Evolutionary conservation across 768 basidiomycete genomes (phyloP).

Genomic region (Termitomyces sp.): DNA sequence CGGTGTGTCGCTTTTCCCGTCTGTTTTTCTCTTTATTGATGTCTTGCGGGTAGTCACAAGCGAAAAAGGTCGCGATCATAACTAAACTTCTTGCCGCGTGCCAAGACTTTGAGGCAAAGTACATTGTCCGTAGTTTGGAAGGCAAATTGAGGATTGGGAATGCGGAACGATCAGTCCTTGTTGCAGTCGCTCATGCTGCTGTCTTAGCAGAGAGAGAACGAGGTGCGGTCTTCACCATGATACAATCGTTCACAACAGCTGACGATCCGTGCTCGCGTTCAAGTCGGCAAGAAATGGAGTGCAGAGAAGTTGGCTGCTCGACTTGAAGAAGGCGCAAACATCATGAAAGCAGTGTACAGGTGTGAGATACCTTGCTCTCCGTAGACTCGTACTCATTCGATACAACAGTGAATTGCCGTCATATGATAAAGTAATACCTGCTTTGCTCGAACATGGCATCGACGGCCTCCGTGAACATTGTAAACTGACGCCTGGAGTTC

Average conservation of each 20-base stretch:
- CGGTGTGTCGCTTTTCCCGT: slow-evolving; percentile 36
- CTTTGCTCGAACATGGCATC: slow-evolving; percentile 76
- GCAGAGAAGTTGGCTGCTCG: slow-evolving; percentile 66
- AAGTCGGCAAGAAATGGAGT: slow-evolving; percentile 71
- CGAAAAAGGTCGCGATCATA: slow-evolving; percentile 92
- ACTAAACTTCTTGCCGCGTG: slow-evolving; percentile 92
- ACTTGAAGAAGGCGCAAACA: slow-evolving; percentile 71
- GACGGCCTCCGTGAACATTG: slow-evolving; percentile 65
- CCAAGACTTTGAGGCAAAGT: slow-evolving; percentile 90
- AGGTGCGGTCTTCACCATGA: slow-evolving; percentile 10
- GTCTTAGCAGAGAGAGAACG: slow-evolving; percentile 76
- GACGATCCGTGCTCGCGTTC: background rate
- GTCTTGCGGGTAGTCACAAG: slow-evolving; percentile 66
- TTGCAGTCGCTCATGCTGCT: slow-evolving; percentile 88
- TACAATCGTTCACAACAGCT: background rate
- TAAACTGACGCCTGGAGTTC: slow-evolving; percentile 92
- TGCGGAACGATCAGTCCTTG: slow-evolving; percentile 92
- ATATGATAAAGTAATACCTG: slow-evolving; percentile 90
- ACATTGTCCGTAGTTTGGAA: slow-evolving; percentile 91
- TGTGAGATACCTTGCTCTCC: slow-evolving; percentile 25
- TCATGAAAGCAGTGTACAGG: slow-evolving; percentile 93
- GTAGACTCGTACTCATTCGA: slow-evolving; percentile 1
- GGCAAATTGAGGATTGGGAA: slow-evolving; percentile 97
- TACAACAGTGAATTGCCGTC: slow-evolving; percentile 77
- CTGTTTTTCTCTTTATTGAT: background rate